Percentiles rank a stretch among this genome's conserved stretches.
These are phyloP conservation scores for Pseudogymnoascus destructans DNA, from an alignment of 2,329 filamentous ascomycete genomes.

Conservation along the genomic window DNA sequence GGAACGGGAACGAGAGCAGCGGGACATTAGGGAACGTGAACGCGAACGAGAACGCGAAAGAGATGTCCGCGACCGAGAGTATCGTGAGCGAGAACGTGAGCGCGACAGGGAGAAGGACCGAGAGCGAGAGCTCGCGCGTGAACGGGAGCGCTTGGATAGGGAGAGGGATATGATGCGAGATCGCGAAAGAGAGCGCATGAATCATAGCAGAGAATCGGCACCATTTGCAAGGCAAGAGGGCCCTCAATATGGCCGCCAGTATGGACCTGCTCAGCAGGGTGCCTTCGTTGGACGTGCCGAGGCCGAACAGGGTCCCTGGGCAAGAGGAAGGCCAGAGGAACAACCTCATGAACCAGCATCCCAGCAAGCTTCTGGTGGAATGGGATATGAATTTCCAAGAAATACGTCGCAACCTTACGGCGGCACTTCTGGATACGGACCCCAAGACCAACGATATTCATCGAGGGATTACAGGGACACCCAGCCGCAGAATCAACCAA, in stretches of 20 bases:
- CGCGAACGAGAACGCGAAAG: constrained; percentile 31
- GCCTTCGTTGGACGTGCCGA: constrained; percentile 21
- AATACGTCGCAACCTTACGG: constrained; percentile 20
- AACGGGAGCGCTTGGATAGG: constrained; percentile 10
- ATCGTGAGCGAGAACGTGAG: constrained; percentile 33
- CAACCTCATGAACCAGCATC: constrained; percentile 13
- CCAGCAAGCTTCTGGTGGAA: constrained; percentile 13
- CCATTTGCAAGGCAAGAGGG: constrained; percentile 3
- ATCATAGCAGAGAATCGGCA: neutral
- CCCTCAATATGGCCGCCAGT: constrained; percentile 13
- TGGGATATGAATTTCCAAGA: constrained; percentile 21
- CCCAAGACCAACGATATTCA: constrained; percentile 23
- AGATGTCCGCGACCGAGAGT: constrained; percentile 16
- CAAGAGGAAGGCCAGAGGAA: constrained; percentile 16
- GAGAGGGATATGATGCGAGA: constrained; percentile 13
- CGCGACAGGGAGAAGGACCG: constrained; percentile 29
- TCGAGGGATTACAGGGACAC: constrained; percentile 25
- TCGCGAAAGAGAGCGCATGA: constrained; percentile 6
- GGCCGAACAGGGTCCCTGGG: constrained; percentile 22
- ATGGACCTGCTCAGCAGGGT: constrained; percentile 17
- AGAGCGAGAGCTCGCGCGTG: constrained; percentile 8
- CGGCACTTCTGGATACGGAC: constrained; percentile 22
- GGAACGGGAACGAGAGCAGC: constrained; percentile 29
- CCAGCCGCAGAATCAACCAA: constrained; percentile 23
- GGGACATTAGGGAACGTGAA: constrained; percentile 22